Base-by-base conservation (phyloP, 805 yeast species). In the Suhomyces pyralidae region DNA sequence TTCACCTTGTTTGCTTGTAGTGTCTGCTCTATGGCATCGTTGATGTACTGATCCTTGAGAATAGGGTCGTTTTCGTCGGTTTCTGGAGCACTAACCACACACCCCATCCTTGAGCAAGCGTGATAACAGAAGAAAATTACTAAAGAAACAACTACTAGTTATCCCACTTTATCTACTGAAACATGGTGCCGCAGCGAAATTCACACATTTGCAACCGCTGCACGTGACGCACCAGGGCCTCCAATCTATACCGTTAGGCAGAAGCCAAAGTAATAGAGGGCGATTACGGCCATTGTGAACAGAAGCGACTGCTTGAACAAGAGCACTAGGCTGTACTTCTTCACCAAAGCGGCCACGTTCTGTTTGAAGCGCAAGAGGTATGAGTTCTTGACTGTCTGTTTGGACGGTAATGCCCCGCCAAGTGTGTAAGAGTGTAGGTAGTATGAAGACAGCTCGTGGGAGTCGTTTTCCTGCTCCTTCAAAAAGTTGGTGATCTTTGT, bases 11-110 rank as follows among this genome's bases (percentile, higher is more conserved):
- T 81, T 56, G 76, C 70, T 55, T 76, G 79, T 51, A 88, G 64
- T 15, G 83, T 71, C 61, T 83, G 85, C 57, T 87, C 92, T 49
- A 88, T 84, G 5, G 79, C 81, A 55, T 81, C 85, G 53, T 85
- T 83, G 26, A 83, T 78, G 51, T 73, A 70, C 60, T 80, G 79
- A 51, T 81, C 83, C 55, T 76, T 71, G 44, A 82, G 66, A 53
- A 81, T 80, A 1, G 85, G 83, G 64, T 83, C 86, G 24, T 69
- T 64, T 45, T 77, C 84, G 30, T 73, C 67, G 5, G 64, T 30
- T 67, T 51, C 64, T 6, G 64, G 67, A 7, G 78, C 72, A 66
- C 92, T 86, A 14, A 84, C 80, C 17, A 78, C 61, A 62, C 96
- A 88, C 14, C 96, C 96, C 96, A 88, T 87, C 10, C 20, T 43